These are phyloP conservation scores for Microcyclosporella mali DNA, from an alignment of 2,329 filamentous ascomycete species.

Conservation along the genomic window DNA sequence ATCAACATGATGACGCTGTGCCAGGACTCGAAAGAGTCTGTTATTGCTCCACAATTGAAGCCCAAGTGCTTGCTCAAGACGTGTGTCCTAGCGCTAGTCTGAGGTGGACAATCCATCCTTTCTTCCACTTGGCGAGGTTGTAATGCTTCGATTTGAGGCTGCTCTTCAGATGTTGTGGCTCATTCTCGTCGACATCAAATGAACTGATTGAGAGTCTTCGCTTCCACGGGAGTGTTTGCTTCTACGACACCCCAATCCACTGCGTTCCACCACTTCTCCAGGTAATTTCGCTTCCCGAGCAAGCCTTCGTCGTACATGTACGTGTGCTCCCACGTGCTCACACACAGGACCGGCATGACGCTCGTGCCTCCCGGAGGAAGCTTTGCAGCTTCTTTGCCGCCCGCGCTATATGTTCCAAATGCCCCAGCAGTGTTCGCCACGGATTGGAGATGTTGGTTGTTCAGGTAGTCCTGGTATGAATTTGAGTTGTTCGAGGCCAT, in stretches of 20 bases:
- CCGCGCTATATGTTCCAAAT: slow-evolving; percentile 32
- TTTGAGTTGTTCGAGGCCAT: slow-evolving; percentile 55
- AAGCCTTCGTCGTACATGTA: slow-evolving; percentile 79
- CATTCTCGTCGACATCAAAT: not conserved
- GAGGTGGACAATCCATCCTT: too few relatives aligned
- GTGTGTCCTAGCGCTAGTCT: too few relatives aligned
- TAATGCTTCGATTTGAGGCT: not conserved
- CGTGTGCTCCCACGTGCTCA: slow-evolving; percentile 95
- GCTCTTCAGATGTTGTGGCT: slow-evolving; percentile 8
- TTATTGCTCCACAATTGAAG: too few relatives aligned
- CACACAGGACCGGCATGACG: slow-evolving; percentile 72
- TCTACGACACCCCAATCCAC: slow-evolving; percentile 77
- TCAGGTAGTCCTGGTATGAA: slow-evolving; percentile 18
- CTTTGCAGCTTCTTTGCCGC: slow-evolving; percentile 28
- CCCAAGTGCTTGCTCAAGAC: too few relatives aligned
- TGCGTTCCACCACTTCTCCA: slow-evolving; percentile 77
- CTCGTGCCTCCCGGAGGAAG: slow-evolving; percentile 61
- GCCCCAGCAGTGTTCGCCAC: slow-evolving; percentile 35
- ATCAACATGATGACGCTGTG: too few relatives aligned
- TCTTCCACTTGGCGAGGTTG: too few relatives aligned
- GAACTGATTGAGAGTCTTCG: slow-evolving; percentile 1
- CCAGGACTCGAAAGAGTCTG: too few relatives aligned
- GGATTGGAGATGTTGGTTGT: slow-evolving; percentile 11
- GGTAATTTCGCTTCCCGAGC: slow-evolving; percentile 67
- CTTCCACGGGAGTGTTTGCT: slow-evolving; percentile 12